Base-by-base conservation (phyloP, 257 asterid genomes). In the Solanum piurae region DNA sequence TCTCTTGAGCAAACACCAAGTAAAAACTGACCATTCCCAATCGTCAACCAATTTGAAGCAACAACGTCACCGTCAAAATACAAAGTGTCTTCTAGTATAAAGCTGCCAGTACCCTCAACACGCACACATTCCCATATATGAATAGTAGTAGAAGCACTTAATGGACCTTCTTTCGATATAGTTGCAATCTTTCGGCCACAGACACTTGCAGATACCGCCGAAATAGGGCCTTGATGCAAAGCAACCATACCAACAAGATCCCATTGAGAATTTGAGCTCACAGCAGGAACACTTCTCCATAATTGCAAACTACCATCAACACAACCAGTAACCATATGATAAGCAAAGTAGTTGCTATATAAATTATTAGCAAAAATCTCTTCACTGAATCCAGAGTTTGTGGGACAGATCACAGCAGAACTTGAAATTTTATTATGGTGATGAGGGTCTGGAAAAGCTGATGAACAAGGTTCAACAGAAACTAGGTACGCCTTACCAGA, bases 261-360 rank as follows among this genome's bases (percentile, higher is more conserved):
- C 99, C 99, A 97, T 69, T 90, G 87, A 80, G 93, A 86, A 89
- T 86, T 86, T 58, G 92, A 86, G 90, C 89, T 92, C 85, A 87
- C 91, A 91, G 91, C 91, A 49, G 94, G 96, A 87, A 87, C 62
- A 92, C 98, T 95, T 92, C 91, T 94, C 99, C 99, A 97, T 84
- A 97, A 91, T 92, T 94, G 95, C 89, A 95, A 89, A 89, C 88
- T 91, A 83, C 99, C 98, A 91, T 90, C 89, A 86, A 38, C 46
- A 90, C 91, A 90, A 89, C 99, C 99, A 84, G 98, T 95, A 85
- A 94, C 88, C 93, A 95, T 85, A 90, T 97, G 99, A 92, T 97
- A 97, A 72, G 98, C 90, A 85, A 92, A 92, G 89, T 88, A 89
- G 89, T 88, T 89, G 88, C 91, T 85, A 79, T 86, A 92, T 72